These are phyloP conservation scores for Pseudogymnoascus sp. DNA, from an alignment of 2,329 filamentous ascomycete species.

Conservation along the genomic window DNA sequence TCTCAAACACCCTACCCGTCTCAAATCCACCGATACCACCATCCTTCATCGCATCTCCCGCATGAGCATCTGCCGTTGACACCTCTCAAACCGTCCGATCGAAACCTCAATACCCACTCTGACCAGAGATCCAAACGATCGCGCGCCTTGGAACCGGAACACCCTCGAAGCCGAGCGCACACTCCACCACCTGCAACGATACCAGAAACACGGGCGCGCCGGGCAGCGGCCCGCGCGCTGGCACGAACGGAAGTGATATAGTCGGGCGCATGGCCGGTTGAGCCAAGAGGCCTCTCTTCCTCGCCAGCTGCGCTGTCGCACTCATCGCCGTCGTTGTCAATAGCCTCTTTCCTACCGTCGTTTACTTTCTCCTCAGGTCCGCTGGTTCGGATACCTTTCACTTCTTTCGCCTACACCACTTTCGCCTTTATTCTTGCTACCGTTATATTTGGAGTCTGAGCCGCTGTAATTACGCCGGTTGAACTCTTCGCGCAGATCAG, in stretches of 20 bases:
- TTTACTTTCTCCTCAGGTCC: background rate
- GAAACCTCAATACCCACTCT: conserved; percentile 5
- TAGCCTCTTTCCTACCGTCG: background rate
- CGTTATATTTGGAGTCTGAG: background rate
- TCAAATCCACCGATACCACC: background rate
- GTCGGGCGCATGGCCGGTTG: conserved; percentile 6
- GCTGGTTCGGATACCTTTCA: conserved; percentile 6
- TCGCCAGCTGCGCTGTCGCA: conserved; percentile 2
- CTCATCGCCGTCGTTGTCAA: background rate
- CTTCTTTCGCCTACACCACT: background rate
- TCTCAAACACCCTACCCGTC: background rate
- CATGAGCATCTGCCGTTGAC: conserved; percentile 2
- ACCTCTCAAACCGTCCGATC: background rate
- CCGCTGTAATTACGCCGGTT: background rate
- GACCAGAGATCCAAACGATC: conserved; percentile 5
- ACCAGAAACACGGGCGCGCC: background rate
- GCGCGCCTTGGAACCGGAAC: background rate
- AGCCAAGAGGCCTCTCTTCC: background rate
- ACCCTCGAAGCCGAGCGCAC: conserved; percentile 4
- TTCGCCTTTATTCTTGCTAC: background rate
- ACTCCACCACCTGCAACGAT: background rate
- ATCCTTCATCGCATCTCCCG: background rate
- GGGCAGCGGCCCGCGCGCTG: background rate
- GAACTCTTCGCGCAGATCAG: background rate
- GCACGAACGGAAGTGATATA: conserved; percentile 1